phyloP scores from a whole-genome alignment of 495 filamentous ascomycete species.

The Penicillium desertorum region DNA sequence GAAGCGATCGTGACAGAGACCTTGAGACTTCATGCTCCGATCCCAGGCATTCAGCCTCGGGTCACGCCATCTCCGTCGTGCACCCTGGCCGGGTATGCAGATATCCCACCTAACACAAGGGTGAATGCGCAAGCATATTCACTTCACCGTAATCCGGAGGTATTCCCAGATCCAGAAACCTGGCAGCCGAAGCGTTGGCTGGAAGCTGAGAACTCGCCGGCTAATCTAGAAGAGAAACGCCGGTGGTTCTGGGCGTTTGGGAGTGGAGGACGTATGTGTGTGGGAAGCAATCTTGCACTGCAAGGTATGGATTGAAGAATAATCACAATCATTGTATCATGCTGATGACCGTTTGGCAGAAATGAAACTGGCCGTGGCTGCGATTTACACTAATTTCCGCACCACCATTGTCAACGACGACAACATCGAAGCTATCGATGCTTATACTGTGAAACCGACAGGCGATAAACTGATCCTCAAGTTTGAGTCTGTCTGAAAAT shows the following conservation, averaged over 20 bases:
- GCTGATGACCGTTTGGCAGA: slow-evolving; percentile 30
- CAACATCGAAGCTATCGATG: slow-evolving; percentile 63
- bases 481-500: slow-evolving; percentile 34
- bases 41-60: slow-evolving; percentile 74
- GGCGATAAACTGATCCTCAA: slow-evolving; percentile 46
- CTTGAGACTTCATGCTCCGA: slow-evolving; percentile 68
- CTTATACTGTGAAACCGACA: slow-evolving; percentile 61
- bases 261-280: slow-evolving; percentile 80
- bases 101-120: slow-evolving; percentile 63
- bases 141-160: slow-evolving; percentile 63
- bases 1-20: slow-evolving; percentile 77
- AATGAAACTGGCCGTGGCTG: slow-evolving; percentile 49
- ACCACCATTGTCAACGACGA: slow-evolving; percentile 57
- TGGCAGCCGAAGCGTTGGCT: slow-evolving; percentile 68
- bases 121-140: slow-evolving; percentile 70
- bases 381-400: slow-evolving; percentile 68
- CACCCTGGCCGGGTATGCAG: slow-evolving; percentile 51
- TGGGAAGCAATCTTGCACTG: slow-evolving; percentile 78
- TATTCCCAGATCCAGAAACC: slow-evolving; percentile 58
- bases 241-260: slow-evolving; percentile 86
- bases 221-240: slow-evolving; percentile 53
- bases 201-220: slow-evolving; percentile 32
- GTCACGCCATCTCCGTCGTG: slow-evolving; percentile 59
- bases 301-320: slow-evolving; percentile 52
- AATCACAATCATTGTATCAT: not conserved